These are phyloP conservation scores for Aspergillus sp. DNA, from an alignment of 2,329 filamentous ascomycete genomes.

Conservation along the genomic window DNA sequence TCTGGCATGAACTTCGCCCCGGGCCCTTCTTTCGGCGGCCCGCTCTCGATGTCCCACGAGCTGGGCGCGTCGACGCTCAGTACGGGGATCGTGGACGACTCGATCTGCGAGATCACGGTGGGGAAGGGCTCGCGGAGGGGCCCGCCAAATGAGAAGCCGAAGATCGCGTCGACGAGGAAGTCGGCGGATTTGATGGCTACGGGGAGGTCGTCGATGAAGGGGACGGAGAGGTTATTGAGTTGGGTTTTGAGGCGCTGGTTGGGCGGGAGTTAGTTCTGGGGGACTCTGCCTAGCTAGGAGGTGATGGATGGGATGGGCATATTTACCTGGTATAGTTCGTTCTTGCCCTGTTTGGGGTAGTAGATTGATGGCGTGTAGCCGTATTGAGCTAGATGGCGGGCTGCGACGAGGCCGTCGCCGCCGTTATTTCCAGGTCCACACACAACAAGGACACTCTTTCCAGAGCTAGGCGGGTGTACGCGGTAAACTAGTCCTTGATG, in stretches of 20 bases:
- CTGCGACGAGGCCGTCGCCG: conserved; percentile 91
- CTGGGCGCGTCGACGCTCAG: conserved; percentile 90
- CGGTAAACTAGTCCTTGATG: conserved; percentile 66
- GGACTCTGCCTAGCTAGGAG: not conserved
- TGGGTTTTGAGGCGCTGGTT: conserved; percentile 76
- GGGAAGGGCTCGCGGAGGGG: conserved; percentile 92
- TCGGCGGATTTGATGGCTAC: conserved; percentile 66
- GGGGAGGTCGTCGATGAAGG: conserved; percentile 68
- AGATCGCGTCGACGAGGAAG: conserved; percentile 88
- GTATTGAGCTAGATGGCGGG: conserved; percentile 86
- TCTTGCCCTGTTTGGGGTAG: conserved; percentile 89
- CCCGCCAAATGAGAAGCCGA: conserved; percentile 91
- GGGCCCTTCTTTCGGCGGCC: conserved; percentile 73
- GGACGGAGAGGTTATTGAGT: conserved; percentile 76
- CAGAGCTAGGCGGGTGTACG: conserved; percentile 72
- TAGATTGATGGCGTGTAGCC: conserved; percentile 87
- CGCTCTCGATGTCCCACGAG: conserved; percentile 88
- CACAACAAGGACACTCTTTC: conserved; percentile 76
- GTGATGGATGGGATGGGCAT: not conserved
- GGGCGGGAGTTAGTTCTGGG: not conserved
- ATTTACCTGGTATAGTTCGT: conserved; percentile 78
- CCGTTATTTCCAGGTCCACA: conserved; percentile 81
- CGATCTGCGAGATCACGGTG: conserved; percentile 73
- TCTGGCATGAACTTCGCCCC: conserved; percentile 79
- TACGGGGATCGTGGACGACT: conserved; percentile 71